Evolutionary conservation across 2,329 filamentous ascomycete genomes (phyloP).

Genomic region (Cladosporium colombiae): DNA sequence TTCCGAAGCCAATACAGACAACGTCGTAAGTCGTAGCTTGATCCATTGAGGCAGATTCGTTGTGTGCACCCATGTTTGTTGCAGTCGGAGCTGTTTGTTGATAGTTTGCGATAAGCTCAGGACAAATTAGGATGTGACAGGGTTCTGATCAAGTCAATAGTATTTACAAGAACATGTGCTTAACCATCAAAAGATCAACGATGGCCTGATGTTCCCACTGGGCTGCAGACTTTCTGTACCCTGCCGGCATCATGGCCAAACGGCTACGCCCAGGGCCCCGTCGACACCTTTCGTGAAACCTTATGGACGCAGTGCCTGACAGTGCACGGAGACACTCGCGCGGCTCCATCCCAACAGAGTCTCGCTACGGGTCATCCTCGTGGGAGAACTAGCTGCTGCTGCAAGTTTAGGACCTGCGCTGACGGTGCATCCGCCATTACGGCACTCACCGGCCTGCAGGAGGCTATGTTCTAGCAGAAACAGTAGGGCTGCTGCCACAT

Average conservation of each 20-base stretch:
- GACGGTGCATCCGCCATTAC: background rate
- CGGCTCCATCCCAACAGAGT: conserved; percentile 6
- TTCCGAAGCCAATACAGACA: conserved; percentile 32
- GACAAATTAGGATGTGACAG: background rate
- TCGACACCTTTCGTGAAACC: conserved; percentile 11
- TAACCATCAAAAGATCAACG: background rate
- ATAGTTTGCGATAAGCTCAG: background rate
- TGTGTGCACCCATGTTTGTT: background rate
- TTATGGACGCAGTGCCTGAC: conserved; percentile 10
- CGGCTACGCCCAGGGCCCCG: conserved; percentile 8
- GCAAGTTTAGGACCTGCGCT: conserved; percentile 5
- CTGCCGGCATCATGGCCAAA: conserved; percentile 4
- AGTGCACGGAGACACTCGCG: conserved; percentile 8
- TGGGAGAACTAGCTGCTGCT: conserved; percentile 12
- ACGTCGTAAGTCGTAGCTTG: conserved; percentile 26
- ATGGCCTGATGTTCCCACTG: background rate
- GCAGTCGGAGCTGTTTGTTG: background rate
- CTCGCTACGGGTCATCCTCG: conserved; percentile 19
- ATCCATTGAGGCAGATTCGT: background rate
- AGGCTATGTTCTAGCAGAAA: background rate
- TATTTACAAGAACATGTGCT: conserved; percentile 3
- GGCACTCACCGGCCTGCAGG: conserved; percentile 8
- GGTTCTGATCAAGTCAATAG: background rate
- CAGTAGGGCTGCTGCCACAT: background rate
- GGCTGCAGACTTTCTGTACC: conserved; percentile 1